These are phyloP conservation scores for Aspergillus tanneri DNA, from an alignment of 2,329 filamentous ascomycete genomes.

Conservation along the genomic window DNA sequence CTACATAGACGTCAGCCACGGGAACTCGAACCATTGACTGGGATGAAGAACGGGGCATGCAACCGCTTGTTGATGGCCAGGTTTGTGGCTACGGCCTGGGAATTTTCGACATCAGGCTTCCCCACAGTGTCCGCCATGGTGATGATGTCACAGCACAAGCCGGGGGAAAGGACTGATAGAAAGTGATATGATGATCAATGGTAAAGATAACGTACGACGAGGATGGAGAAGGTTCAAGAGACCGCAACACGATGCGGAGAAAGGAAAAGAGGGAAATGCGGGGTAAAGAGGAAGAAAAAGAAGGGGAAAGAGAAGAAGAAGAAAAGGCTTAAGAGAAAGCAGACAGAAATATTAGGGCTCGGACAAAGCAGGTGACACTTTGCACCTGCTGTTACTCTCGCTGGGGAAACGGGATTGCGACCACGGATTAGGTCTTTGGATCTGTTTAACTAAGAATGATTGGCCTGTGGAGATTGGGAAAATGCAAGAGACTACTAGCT, in stretches of 20 bases:
- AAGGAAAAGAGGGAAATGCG: constrained; percentile 4
- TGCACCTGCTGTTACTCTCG: not conserved
- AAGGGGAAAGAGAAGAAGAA: not conserved
- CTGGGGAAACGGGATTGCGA: not conserved
- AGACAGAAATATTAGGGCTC: constrained; percentile 8
- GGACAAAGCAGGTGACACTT: constrained; percentile 4
- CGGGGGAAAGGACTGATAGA: too few species aligned
- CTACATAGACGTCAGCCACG: constrained; percentile 10
- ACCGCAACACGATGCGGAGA: not conserved
- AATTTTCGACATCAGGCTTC: constrained; percentile 8
- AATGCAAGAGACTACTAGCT: too few species aligned
- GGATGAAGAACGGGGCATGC: not conserved
- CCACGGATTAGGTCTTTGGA: not conserved
- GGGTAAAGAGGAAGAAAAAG: constrained; percentile 8
- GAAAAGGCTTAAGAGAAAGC: constrained; percentile 6
- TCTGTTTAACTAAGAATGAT: too few species aligned
- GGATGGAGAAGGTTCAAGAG: constrained; percentile 1
- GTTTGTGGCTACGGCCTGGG: constrained; percentile 8
- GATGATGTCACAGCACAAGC: not conserved
- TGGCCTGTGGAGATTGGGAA: too few species aligned
- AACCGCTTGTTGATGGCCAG: constrained; percentile 11
- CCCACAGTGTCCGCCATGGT: constrained; percentile 15
- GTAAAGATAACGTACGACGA: not conserved
- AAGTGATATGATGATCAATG: not conserved
- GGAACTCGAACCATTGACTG: too few species aligned